phyloP scores from a whole-genome alignment of 257 asterid species.

The Nicotiana paniculata region DNA sequence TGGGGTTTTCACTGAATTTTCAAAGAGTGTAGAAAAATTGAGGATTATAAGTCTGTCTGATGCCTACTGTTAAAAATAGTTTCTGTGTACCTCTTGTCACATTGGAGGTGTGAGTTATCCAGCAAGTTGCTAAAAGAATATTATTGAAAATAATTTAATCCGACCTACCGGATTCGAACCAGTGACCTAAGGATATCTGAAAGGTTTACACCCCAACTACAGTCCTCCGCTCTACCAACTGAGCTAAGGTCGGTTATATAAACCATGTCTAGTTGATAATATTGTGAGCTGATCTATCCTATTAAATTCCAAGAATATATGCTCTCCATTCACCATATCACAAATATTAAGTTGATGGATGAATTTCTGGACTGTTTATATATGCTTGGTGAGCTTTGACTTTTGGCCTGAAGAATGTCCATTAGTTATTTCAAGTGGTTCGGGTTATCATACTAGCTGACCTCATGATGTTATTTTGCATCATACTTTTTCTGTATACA shows the following conservation, averaged over 20 bases:
- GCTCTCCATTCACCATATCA: background rate
- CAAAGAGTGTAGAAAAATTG: background rate
- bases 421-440: background rate
- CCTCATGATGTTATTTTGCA: background rate
- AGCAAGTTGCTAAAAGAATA: background rate
- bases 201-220: background rate
- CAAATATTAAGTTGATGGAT: background rate
- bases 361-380: background rate
- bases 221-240: conserved; percentile 8
- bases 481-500: background rate
- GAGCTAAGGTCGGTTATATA: conserved; percentile 3
- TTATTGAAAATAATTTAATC: background rate
- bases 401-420: background rate
- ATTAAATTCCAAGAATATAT: background rate
- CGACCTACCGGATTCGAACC: background rate
- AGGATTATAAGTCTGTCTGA: background rate
- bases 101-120: background rate
- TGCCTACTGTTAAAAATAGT: background rate
- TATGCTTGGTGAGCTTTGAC: background rate
- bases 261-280: background rate
- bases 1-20: background rate
- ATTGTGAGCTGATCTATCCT: background rate
- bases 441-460: background rate
- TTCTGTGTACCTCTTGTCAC: background rate
- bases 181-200: background rate